Percentiles rank a stretch among this genome's conserved stretches.
These are phyloP conservation scores for Cordyceps tenuipes DNA, from an alignment of 2,329 filamentous ascomycete genomes.

Conservation along the genomic window DNA sequence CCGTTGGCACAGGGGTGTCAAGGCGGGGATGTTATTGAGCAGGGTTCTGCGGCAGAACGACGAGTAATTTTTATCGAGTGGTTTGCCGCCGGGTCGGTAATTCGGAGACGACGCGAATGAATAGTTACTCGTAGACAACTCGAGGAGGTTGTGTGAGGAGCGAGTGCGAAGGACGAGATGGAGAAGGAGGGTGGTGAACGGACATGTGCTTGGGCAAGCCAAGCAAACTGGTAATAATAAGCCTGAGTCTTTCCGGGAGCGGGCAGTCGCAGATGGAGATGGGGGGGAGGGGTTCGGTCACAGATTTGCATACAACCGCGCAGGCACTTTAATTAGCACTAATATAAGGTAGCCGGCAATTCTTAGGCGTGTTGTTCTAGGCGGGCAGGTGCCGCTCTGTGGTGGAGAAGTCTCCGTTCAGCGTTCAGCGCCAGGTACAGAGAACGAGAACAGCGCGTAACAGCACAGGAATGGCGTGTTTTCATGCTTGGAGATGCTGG, in stretches of 20 bases:
- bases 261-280: not conserved
- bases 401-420: not conserved
- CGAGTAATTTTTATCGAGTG: not conserved
- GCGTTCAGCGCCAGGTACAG: not conserved
- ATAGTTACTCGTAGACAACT: too few species aligned
- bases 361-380: too few species aligned
- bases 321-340: too few species aligned
- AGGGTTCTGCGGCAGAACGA: not conserved
- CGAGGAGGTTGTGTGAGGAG: not conserved
- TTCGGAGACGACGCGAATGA: not conserved
- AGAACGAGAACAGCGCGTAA: too few species aligned
- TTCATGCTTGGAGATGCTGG: not conserved
- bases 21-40: not conserved
- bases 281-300: too few species aligned
- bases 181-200: not conserved
- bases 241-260: slow-evolving; percentile 1
- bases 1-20: not conserved
- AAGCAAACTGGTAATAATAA: too few species aligned
- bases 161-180: not conserved
- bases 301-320: too few species aligned
- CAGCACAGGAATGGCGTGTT: not conserved
- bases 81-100: not conserved
- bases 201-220: not conserved
- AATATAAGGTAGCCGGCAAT: too few species aligned
- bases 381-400: too few species aligned